A percentile compares a stretch with the other conserved stretches of the same genome.
Evolutionary conservation across 306 rosid genomes (phyloP).

Genomic region (Prunus padus): DNA sequence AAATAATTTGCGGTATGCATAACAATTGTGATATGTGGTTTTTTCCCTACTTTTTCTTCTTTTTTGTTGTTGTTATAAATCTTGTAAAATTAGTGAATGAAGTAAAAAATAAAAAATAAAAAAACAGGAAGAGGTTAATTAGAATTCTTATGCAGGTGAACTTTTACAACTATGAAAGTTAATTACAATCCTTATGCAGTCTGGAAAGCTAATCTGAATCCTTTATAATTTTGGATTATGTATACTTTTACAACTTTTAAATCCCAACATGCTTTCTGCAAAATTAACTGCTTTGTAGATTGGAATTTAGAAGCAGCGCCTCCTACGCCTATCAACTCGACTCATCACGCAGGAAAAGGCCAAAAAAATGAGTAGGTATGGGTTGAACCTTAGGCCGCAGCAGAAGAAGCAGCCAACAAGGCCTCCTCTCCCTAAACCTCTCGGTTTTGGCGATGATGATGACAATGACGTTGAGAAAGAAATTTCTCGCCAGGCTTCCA

Average conservation of each 20-base stretch:
- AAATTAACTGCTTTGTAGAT: background rate
- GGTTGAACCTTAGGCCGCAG: constrained; percentile 67
- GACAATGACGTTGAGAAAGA: constrained; percentile 74
- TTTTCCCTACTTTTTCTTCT: background rate
- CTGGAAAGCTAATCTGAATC: too few species aligned
- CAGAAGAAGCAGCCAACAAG: constrained; percentile 56
- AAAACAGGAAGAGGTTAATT: background rate
- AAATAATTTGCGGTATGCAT: background rate
- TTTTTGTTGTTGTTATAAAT: background rate
- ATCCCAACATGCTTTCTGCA: background rate
- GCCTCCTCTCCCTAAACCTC: constrained; percentile 48
- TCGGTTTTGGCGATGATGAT: constrained; percentile 62
- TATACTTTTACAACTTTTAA: background rate
- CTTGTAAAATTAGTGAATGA: background rate
- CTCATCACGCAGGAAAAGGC: background rate
- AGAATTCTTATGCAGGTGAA: background rate
- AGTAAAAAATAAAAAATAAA: background rate
- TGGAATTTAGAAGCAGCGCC: constrained; percentile 3
- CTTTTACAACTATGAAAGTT: background rate
- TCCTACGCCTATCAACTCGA: background rate
- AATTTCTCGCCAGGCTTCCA: constrained; percentile 78
- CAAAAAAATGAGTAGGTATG: constrained; percentile 74
- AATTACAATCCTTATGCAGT: background rate
- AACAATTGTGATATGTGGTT: background rate
- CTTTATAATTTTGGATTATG: background rate